Evolutionary conservation across 2,329 filamentous ascomycete species (phyloP), one percentile per base, ranked within the genome.

Genomic region (Aureobasidium melanogenum): DNA sequence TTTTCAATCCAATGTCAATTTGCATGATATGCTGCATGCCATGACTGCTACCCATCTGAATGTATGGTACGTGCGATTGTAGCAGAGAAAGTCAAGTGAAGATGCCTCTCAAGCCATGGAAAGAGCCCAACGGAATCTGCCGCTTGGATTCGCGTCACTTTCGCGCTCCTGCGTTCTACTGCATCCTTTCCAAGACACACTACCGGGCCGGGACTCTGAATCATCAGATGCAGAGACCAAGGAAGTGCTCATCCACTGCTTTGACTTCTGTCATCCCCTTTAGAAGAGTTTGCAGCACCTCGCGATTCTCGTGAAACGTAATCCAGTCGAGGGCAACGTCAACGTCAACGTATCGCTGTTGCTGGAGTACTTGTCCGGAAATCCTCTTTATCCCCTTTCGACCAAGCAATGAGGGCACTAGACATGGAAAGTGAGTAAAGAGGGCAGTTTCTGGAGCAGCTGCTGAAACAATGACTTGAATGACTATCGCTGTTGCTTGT

Each of bases 371-470:
- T 85, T 8, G 74, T 84, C 6, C 75, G 81, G 0, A 75, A 79
- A 24, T 82, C 82, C 0, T 69, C 71, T 6, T 68, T 86, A 3
- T 69, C 86, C 2, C 71, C 86, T 0, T 73, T 86, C 0, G 84
- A 86, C 58, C 83, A 86, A 69, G 82, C 84, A 3, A 85, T 83
- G 0, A 79, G 75, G 1, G 79, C 77, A 56, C 76, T 90, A 0
- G 87, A 89, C 65, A 84, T 84, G 0, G 81, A 86, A 67, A 84
- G 81, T 0, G 87, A 89, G 69, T 89, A 10, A 86, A 92, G 71
- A 77, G 76, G 0, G 87, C 88, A 0, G 84, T 92, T 68, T 86
- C 90, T 47, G 65, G 69, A 30, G 75, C 78, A 78, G 44, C 70
- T 66, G 36, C 82, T 8, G 69, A 67, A 7, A 65, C n/a, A n/a